These are phyloP conservation scores for Lepiota venenata DNA, from an alignment of 768 basidiomycete genomes.

Conservation along the genomic window DNA sequence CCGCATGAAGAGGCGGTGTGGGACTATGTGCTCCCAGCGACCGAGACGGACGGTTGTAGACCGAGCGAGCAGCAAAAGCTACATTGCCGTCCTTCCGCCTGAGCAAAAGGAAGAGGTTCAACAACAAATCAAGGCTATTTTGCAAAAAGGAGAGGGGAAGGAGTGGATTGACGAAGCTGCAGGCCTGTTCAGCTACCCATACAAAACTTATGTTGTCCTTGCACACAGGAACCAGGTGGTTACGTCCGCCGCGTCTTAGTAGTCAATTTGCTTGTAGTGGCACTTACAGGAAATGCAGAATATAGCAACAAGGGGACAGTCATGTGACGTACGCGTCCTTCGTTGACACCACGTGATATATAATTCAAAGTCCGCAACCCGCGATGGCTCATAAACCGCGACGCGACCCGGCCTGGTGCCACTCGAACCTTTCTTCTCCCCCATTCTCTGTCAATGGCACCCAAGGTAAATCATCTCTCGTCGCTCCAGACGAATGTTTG, in stretches of 20 bases:
- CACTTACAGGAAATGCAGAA: too few relatives aligned
- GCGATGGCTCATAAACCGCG: slow-evolving; percentile 25
- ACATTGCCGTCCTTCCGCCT: slow-evolving; percentile 62
- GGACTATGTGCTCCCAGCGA: slow-evolving; percentile 48
- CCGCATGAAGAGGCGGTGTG: slow-evolving; percentile 55
- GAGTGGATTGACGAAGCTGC: slow-evolving; percentile 73
- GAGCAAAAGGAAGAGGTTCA: slow-evolving; percentile 54
- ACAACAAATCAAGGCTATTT: slow-evolving; percentile 48
- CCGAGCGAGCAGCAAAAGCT: slow-evolving; percentile 81
- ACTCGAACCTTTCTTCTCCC: slow-evolving; percentile 4
- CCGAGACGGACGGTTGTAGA: slow-evolving; percentile 56
- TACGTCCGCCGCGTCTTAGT: too few relatives aligned
- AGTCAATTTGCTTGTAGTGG: too few relatives aligned
- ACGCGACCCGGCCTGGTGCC: slow-evolving; percentile 2
- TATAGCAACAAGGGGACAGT: too few relatives aligned
- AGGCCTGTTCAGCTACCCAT: slow-evolving; percentile 80
- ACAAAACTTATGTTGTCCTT: slow-evolving; percentile 63
- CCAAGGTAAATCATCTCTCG: slow-evolving; percentile 22
- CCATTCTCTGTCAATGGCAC: slow-evolving; percentile 24
- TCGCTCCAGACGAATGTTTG: background rate
- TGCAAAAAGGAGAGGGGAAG: slow-evolving; percentile 57
- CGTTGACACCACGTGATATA: slow-evolving; percentile 8
- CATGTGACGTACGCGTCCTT: slow-evolving; percentile 7
- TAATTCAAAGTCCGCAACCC: slow-evolving; percentile 36
- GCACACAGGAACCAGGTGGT: too few relatives aligned